These are phyloP conservation scores for Grosmannia serpens DNA, from an alignment of 2,329 filamentous ascomycete genomes.

Conservation along the genomic window DNA sequence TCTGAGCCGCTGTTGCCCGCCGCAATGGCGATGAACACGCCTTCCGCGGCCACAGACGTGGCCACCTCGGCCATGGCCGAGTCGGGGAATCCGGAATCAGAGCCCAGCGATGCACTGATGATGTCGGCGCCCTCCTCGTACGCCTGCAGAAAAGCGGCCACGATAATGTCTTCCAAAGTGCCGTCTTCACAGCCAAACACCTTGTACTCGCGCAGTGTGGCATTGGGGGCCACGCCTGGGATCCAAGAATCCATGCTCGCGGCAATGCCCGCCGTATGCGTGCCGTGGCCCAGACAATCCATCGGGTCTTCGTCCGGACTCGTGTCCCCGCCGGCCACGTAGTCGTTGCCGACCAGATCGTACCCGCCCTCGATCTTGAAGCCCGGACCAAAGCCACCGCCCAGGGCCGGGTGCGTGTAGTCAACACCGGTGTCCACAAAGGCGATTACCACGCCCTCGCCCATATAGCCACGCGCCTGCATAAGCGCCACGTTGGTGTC, in stretches of 20 bases:
- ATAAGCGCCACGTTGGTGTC: conserved; percentile 4
- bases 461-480: conserved; percentile 5
- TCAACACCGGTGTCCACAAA: neutral
- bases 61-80: conserved; percentile 38
- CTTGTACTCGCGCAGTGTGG: neutral
- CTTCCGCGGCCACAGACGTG: conserved; percentile 39
- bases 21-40: conserved; percentile 39
- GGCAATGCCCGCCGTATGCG: conserved; percentile 16
- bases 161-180: conserved; percentile 39
- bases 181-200: neutral
- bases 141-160: conserved; percentile 47
- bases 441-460: neutral
- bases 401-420: neutral
- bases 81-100: conserved; percentile 38
- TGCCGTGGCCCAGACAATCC: conserved; percentile 14
- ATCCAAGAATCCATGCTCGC: conserved; percentile 10
- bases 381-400: conserved; percentile 13
- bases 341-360: conserved; percentile 14
- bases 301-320: conserved; percentile 12
- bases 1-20: conserved; percentile 33
- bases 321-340: neutral
- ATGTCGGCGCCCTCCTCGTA: conserved; percentile 44
- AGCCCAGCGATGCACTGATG: conserved; percentile 43
- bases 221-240: neutral
- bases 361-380: conserved; percentile 15